Conservation (phyloP, 306 rosid species). For the Rosa persica region DNA sequence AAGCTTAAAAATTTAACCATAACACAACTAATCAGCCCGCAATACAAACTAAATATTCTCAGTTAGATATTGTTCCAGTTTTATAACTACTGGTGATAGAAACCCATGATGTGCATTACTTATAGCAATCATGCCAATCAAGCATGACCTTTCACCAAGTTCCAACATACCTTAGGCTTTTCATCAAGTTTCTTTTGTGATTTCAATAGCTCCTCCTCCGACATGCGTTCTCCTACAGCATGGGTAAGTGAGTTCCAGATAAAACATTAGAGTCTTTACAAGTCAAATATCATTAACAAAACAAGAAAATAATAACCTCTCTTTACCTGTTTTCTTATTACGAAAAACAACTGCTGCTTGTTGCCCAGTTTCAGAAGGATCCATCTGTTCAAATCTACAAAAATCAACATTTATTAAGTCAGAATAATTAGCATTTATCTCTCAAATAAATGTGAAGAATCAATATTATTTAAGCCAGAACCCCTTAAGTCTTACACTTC, state of each 20-base stretch:
- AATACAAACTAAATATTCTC: not conserved
- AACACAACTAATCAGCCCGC: not conserved
- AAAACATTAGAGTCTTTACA: constrained; percentile 10
- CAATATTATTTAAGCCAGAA: not conserved
- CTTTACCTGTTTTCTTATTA: constrained; percentile 74
- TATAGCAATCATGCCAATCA: not conserved
- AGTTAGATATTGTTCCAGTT: not conserved
- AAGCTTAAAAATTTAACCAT: not conserved
- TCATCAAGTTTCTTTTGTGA: constrained; percentile 65
- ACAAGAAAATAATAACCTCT: constrained; percentile 20
- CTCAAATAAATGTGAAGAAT: not conserved
- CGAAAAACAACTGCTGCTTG: constrained; percentile 76
- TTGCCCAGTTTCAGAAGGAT: constrained; percentile 62
- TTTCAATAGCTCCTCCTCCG: constrained; percentile 73
- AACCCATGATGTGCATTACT: not conserved
- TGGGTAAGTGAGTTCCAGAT: constrained; percentile 13
- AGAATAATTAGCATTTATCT: not conserved
- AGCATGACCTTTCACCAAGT: not conserved
- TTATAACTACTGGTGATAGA: not conserved
- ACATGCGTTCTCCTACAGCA: constrained; percentile 60
- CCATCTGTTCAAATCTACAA: constrained; percentile 80
- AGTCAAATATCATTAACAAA: constrained; percentile 7
- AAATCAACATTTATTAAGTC: not conserved
- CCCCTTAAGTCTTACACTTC: not conserved
- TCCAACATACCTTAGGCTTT: constrained; percentile 75